Evolutionary conservation across 495 filamentous ascomycete genomes (phyloP), one percentile per base, ranked within the genome.

Genomic region (Pyrenopolyporus hunteri): DNA sequence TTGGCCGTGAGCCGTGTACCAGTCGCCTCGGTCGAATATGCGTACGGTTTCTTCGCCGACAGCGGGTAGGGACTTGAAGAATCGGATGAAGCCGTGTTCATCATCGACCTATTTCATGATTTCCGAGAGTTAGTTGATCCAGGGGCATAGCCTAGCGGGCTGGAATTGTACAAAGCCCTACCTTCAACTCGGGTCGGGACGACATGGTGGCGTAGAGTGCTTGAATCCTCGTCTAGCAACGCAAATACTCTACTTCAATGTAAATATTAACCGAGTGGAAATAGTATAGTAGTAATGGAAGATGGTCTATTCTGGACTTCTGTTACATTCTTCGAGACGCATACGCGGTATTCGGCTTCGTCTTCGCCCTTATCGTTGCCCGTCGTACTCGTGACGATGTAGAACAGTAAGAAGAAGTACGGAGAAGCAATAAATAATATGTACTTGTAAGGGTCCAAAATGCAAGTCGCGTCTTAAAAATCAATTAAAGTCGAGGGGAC

Each of bases 1-100:
- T 50, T 89, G 82, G 20, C 92, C 94, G 69, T 98, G 95, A 11
- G 92, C 90, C 0, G 92, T 93, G 73, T 97, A 97, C 84, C 87
- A 98, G 69, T 98, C 94, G 26, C 91, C 91, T 59, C 94, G 86
- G 69, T 97, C 91, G 69, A 98, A 98, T 36, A 98, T 85, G 20
- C 94, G 90, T 22, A 98, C 82, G 1, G 87, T 87, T 57, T 93
- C 91, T 7, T 80, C 82, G 69, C 84, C 81, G 44, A 86, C 83
- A 13, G 73, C 51, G 6, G 90, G 85, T 6, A 98, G 83, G 26
- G 83, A 86, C 57, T 91, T 91, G 80, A 92, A 98, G 79, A 93
- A 96, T 31, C 87, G 87, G 72, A 97, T 97, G 78, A 98, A 98
- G 58, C 93, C 90, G 69, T 85, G 85, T 80, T 98, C 94, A 72